Percentiles rank a stretch among this genome's conserved stretches.
These are phyloP conservation scores for Botryotinia globosa DNA, from an alignment of 2,329 filamentous ascomycete genomes.

Conservation along the genomic window DNA sequence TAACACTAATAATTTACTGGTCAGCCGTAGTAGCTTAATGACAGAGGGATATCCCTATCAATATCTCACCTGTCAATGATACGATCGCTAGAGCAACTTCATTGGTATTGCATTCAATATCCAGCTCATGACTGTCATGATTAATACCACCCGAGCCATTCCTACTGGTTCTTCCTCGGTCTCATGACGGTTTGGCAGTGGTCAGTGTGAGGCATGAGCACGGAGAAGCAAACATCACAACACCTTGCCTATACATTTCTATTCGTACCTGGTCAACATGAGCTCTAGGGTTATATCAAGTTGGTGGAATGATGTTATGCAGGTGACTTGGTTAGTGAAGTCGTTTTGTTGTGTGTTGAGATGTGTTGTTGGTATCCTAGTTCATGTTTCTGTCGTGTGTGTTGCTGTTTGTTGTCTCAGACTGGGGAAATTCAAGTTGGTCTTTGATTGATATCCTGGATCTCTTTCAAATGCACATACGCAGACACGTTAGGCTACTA, in stretches of 20 bases:
- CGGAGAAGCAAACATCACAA: not conserved
- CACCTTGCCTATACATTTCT: too few species aligned
- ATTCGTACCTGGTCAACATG: too few species aligned
- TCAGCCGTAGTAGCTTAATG: not conserved
- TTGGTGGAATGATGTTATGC: not conserved
- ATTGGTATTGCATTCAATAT: too few species aligned
- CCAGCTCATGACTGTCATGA: not conserved
- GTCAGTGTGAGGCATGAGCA: not conserved
- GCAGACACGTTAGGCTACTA: not conserved
- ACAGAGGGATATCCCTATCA: not conserved
- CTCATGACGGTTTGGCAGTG: not conserved
- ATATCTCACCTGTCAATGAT: not conserved
- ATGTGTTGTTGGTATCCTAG: not conserved
- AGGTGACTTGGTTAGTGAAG: not conserved
- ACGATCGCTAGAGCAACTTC: too few species aligned
- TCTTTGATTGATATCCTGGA: not conserved
- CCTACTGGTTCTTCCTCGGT: accelerated
- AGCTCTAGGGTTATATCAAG: not conserved
- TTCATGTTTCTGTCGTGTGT: not conserved
- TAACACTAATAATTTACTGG: not conserved
- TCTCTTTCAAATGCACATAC: not conserved
- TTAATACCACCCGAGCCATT: not conserved
- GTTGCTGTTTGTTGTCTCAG: not conserved
- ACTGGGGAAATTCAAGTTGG: not conserved
- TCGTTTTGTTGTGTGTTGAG: not conserved